Evolutionary conservation across 352 stramenopile genomes (phyloP), one percentile per base, ranked within the genome.

Genomic region (Globisporangium ultimum): DNA sequence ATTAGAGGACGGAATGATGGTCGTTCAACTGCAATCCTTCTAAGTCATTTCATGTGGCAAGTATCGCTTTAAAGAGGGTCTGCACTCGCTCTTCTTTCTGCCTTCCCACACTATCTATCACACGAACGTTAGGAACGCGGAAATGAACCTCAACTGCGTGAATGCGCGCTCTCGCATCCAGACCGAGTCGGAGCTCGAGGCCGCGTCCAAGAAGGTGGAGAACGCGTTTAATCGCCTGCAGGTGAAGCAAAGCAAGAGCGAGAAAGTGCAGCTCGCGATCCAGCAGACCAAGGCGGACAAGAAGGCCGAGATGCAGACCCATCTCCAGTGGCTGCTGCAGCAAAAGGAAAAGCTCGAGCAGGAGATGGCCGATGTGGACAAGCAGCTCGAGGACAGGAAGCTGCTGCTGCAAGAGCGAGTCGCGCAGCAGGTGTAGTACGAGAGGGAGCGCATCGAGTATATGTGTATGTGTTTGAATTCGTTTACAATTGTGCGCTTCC

Each of bases 111-210:
- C 28, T 36, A 5, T 18, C 40, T 24, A 3, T 21, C 15, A 50
- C 50, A 32, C 20, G 13, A 57, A n/a, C 34, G 45, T n/a, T 11
- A 53, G 40, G 22, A 48, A 12, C 49, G 51, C 15, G 38, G 55
- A 24, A 18, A 85, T 89, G 75, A 83, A 71, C 53, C 63, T 91
- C 47, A 89, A 89, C 67, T 91, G 82, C 66, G 73, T 88, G 53
- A 86, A 70, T 49, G 70, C 78, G 6, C 82, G 82, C 21, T 58
- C 75, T 32, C 66, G 63, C 20, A 63, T 80, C 38, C 71, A 77
- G 60, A 67, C 74, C 55, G 79, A 91, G 58, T 82, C 70, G 67
- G 71, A 89, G 58, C 72, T 91, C 24, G 82, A 91, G 63, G 78
- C 53, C 8, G 79, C 79, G 32, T 91, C 79, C 24, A 87, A 87